Base-by-base conservation (phyloP, 2,329 filamentous ascomycete species). In the Rasamsonia emersonii region DNA sequence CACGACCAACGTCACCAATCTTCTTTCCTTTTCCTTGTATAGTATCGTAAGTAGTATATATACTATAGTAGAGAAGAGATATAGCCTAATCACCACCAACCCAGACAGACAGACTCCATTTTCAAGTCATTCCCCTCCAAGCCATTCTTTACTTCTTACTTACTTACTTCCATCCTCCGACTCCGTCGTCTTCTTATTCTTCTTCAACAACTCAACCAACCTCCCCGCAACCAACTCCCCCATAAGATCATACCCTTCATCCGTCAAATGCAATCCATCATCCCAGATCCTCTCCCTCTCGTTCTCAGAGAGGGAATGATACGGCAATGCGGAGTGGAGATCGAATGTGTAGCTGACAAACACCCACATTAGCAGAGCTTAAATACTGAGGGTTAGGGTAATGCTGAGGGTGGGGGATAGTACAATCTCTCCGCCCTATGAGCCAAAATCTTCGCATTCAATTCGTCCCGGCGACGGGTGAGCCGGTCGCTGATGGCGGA, bases 201-300 rank as follows among this genome's bases (percentile, higher is more conserved):
- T 23, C n/a, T 23, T 23, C 8, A 39, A 16, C 24, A 77, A 56
- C 18, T 64, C 59, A 27, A 73, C 57, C 7, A 81, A 51, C 18
- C 58, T 63, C 15, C 68, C 62, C 28, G 68, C 76, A 30, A 81
- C 61, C 35, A 69, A 62, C 23, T 66, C 60, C 2, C 77, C 77
- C 62, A 82, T 73, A 44, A 72, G 58, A 46, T 78, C 67, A 58
- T 82, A 81, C 5, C 77, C 77, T 5, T 59, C 63, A 0, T 60
- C 52, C 0, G 68, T 71, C 7, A 79, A 61, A 54, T 82, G 77
- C 14, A 80, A 41, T 11, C 65, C 66, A 53, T 82, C 77, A 40
- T 75, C 66, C 73, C 75, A 81, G 44, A 75, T 71, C 35, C 56
- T 58, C 2, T 58, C 40, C 14, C 64, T 61, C 35, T 72, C 64